Base-by-base conservation (phyloP, 2,329 filamentous ascomycete genomes). In the Fusarium continuum region DNA sequence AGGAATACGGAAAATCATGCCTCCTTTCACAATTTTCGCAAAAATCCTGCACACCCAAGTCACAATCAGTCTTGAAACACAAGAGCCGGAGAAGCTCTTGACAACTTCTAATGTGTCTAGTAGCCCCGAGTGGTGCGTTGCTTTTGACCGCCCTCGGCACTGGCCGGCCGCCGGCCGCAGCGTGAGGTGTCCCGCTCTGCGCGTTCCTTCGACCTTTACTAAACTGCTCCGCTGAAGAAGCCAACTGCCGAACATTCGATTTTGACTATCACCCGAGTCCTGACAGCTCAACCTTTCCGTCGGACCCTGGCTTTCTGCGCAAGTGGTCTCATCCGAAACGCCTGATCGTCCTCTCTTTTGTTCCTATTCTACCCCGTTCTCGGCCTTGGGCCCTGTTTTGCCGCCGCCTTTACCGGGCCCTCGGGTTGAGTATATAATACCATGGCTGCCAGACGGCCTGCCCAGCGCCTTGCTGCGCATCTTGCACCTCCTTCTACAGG, bases 401-500 rank as follows among this genome's bases (percentile, higher is more conserved):
- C 59, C 47, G 31, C 25, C 31, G 26, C 41, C 20, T 32, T 55
- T 53, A 31, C 58, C 52, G 48, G 57, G 23, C 43, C 47, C 47
- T 43, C 44, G 36, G 45, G 41, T 64, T 34, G 34, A 32, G 61
- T 64, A 71, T 69, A 65, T 70, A 70, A 53, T 58, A 41, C 39
- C 60, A 75, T 76, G 75, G 73, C 75, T 64, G 67, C 72, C 52
- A 68, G 65, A 52, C 69, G 69, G 65, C 65, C 70, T 59, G 57
- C 64, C 43, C 73, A 71, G 50, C 72, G 73, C 62, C 59, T 74
- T 65, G 70, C 66, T 51, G 65, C 71, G 55, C 69, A 72, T 63
- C 65, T 74, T 44, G 56, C 58, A 53, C 62, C 72, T 60, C 67
- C 71, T 43, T 59, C 65, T 32, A 45, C 51, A 50, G 70, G 66